These are phyloP conservation scores for Perkinsus olseni DNA, from an alignment of 169 alveolate species.

Conservation along the genomic window DNA sequence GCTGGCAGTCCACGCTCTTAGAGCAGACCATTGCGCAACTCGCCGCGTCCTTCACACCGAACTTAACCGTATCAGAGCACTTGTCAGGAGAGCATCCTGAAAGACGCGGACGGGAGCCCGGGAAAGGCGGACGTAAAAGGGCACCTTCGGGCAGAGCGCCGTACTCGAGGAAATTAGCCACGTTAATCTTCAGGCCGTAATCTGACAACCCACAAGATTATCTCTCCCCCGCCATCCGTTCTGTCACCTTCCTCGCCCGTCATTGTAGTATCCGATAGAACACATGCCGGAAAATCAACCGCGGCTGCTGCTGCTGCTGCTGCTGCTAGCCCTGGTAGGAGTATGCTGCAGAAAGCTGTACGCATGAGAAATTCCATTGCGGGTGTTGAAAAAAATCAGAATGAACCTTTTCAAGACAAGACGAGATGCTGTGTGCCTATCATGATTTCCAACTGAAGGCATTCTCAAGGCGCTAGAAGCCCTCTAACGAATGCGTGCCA, in stretches of 20 bases:
- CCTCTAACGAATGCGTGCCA: too few species aligned
- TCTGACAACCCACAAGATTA: too few species aligned
- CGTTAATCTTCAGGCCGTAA: background rate
- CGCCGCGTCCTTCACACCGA: background rate
- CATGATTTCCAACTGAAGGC: too few species aligned
- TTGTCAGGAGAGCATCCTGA: background rate
- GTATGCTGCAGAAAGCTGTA: too few species aligned
- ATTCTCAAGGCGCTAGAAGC: too few species aligned
- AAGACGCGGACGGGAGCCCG: background rate
- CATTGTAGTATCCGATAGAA: background rate
- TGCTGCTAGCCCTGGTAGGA: too few species aligned
- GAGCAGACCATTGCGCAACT: background rate
- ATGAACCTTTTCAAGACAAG: too few species aligned
- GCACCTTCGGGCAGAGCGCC: background rate
- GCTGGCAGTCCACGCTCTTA: background rate
- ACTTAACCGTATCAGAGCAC: background rate
- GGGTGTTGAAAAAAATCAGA: too few species aligned
- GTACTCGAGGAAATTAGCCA: background rate
- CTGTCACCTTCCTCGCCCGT: background rate
- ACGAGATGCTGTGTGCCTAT: too few species aligned
- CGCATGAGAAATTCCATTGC: too few species aligned
- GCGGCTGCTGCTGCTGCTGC: too few species aligned
- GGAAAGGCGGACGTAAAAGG: background rate
- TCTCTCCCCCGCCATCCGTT: too few species aligned
- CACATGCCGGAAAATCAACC: background rate